Evolutionary conservation across 495 filamentous ascomycete genomes (phyloP), one percentile per base, ranked within the genome.

Genomic region (Bombardia bombarda): DNA sequence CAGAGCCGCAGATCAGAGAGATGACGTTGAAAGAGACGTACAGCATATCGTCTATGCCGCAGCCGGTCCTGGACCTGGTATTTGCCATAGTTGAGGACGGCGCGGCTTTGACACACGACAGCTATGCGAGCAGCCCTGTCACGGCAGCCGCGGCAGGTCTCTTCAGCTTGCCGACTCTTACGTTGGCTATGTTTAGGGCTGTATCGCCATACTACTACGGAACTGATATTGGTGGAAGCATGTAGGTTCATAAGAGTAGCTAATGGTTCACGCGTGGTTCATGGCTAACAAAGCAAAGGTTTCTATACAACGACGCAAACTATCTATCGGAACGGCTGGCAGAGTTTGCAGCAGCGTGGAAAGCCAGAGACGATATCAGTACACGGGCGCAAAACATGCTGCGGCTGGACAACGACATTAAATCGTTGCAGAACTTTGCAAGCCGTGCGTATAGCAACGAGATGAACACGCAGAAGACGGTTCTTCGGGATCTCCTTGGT

Each of bases 131-230:
- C 21, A 67, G 66, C 41, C 73, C 69, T 2, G 63, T 95, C 32
- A 73, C 84, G 5, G 70, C 83, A 16, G 87, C 87, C 7, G 86
- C 84, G 6, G 59, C 78, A 18, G 85, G 79, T 3, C 73, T 99
- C 7, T 83, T 89, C 52, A 75, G 79, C 30, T 66, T 99, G 8
- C 90, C 92, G 20, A 86, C 86, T 1, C 75, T 93, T 23, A 74
- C 90, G 16, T 67, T 99, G 18, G 87, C 90, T 20, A 86, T 94
- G 78, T 97, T 90, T 64, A 83, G 93, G 37, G 89, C 92, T 10
- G 80, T 86, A 2, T 84, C 88, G 4, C 79, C 87, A 3, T 78
- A 80, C 8, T 87, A 86, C 57, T 99, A 99, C 62, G 60, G 72
- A 0, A 51, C 73, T 17, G 69, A 80, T 28, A 61, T 66, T 16